Evolutionary conservation across 345 rosid genomes (phyloP).

Genomic region (Lagerstroemia speciosa): DNA sequence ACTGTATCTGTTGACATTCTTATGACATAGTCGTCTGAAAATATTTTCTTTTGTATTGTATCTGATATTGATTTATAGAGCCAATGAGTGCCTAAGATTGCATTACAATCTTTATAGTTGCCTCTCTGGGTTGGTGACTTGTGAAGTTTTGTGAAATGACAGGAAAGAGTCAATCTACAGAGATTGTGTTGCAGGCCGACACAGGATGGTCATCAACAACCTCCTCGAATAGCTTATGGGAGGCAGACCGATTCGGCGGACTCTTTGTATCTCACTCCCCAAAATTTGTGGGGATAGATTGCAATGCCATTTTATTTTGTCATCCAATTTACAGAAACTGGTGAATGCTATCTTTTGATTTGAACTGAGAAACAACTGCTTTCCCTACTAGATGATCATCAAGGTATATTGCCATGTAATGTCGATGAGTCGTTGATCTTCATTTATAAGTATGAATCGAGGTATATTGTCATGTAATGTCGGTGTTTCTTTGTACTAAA

Average conservation of each 20-base stretch:
- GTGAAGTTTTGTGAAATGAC: slow-evolving; percentile 2
- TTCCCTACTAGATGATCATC: neutral
- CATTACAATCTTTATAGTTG: neutral
- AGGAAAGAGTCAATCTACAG: slow-evolving; percentile 33
- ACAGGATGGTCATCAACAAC: slow-evolving; percentile 7
- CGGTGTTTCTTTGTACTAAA: too few species aligned
- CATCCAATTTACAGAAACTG: neutral
- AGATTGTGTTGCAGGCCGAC: slow-evolving; percentile 40
- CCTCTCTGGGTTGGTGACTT: neutral
- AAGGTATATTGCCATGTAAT: too few species aligned
- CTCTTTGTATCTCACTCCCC: slow-evolving; percentile 8
- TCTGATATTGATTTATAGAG: neutral
- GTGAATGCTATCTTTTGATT: neutral
- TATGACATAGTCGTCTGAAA: neutral
- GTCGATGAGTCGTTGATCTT: too few species aligned
- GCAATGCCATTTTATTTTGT: neutral
- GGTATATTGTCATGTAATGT: too few species aligned
- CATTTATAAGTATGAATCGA: too few species aligned
- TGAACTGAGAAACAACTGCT: neutral
- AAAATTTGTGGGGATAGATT: slow-evolving; percentile 14
- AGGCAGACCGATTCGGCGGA: neutral
- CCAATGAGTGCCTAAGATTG: neutral
- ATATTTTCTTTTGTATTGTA: neutral
- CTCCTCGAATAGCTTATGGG: neutral
- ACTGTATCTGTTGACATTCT: neutral